phyloP scores from a whole-genome alignment of 768 basidiomycete genomes.

The Boletales sp. region DNA sequence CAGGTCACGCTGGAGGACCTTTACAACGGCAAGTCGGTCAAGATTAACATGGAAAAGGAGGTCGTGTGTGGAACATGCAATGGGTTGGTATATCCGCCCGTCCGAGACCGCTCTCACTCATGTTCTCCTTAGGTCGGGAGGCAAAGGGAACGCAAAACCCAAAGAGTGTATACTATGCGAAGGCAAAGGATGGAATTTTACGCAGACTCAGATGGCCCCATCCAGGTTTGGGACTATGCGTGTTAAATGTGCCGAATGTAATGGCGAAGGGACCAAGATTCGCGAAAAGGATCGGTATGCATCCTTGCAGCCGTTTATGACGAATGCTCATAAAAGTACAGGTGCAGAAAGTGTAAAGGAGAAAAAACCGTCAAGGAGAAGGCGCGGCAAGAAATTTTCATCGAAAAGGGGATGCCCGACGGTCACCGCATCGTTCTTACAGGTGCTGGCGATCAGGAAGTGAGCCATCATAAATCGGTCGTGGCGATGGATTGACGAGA shows the following conservation, averaged over 20 bases:
- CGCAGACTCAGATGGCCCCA: constrained; percentile 52
- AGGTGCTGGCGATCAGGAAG: constrained; percentile 92
- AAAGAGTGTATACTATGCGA: constrained; percentile 79
- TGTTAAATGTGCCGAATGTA: constrained; percentile 63
- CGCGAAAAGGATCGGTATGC: constrained; percentile 81
- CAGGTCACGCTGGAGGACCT: constrained; percentile 89
- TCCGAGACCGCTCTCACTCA: constrained; percentile 1
- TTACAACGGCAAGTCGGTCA: constrained; percentile 86
- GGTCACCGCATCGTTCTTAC: constrained; percentile 81
- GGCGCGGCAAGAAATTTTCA: constrained; percentile 80
- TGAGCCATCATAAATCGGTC: constrained; percentile 28
- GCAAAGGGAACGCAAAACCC: constrained; percentile 78
- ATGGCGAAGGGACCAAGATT: constrained; percentile 64
- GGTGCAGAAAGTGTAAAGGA: constrained; percentile 96
- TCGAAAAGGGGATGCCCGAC: constrained; percentile 85
- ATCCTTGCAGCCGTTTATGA: neutral
- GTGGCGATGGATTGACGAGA: constrained; percentile 5
- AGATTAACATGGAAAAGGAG: constrained; percentile 87
- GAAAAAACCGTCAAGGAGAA: constrained; percentile 81
- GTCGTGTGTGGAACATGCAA: constrained; percentile 74
- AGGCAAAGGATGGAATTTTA: constrained; percentile 74
- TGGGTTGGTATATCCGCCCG: constrained; percentile 48
- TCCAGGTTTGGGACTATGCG: constrained; percentile 49
- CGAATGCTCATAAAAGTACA: constrained; percentile 28
- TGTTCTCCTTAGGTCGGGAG: constrained; percentile 61